These are phyloP conservation scores for Paramyrothecium sp. DNA, from an alignment of 2,329 filamentous ascomycete genomes.

Conservation along the genomic window DNA sequence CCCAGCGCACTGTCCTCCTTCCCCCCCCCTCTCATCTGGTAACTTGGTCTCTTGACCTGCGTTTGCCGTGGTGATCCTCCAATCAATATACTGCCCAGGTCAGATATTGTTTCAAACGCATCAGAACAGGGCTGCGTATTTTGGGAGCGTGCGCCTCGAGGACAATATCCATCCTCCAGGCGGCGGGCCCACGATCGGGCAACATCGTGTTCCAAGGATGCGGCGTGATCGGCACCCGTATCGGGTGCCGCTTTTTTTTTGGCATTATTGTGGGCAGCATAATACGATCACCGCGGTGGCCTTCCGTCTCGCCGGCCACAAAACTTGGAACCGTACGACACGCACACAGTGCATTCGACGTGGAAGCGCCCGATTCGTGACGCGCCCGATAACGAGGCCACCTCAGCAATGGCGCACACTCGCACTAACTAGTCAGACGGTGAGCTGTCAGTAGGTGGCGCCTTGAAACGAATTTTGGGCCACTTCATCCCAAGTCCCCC, in stretches of 20 bases:
- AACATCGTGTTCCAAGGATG: not conserved
- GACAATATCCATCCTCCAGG: too few species aligned
- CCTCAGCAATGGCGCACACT: not conserved
- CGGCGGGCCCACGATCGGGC: too few species aligned
- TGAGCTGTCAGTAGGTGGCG: not conserved
- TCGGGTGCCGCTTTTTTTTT: not conserved
- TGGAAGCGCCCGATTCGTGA: not conserved
- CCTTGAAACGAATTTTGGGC: not conserved
- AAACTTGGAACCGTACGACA: not conserved
- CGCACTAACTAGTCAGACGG: not conserved
- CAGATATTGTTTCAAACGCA: too few species aligned
- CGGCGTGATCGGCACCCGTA: not conserved
- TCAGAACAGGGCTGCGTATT: too few species aligned
- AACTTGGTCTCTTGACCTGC: not conserved
- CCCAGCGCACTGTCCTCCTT: not conserved
- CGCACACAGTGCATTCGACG: not conserved
- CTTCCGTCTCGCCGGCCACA: not conserved
- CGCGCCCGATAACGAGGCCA: not conserved
- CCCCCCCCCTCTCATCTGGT: not conserved
- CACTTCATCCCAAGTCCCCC: not conserved
- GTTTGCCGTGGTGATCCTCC: not conserved
- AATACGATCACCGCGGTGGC: not conserved
- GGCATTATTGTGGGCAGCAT: not conserved
- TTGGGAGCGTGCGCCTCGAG: too few species aligned
- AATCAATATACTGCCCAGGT: too few species aligned